phyloP scores from a whole-genome alignment of 306 rosid species.

The Prunus mongolica region DNA sequence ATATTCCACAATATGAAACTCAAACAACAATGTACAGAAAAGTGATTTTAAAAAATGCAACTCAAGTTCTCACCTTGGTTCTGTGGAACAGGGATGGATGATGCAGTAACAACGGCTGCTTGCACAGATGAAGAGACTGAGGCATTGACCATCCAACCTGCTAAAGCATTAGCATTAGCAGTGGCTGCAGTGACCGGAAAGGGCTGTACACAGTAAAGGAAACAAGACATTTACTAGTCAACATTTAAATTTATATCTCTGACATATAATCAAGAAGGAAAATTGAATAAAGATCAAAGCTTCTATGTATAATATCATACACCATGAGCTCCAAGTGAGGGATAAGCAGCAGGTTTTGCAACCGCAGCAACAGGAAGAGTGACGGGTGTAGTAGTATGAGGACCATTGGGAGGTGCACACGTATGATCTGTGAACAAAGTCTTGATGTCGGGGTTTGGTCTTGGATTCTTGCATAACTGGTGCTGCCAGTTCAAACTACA shows the following conservation, averaged over 20 bases:
- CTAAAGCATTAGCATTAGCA: constrained; percentile 78
- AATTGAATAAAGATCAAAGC: constrained; percentile 9
- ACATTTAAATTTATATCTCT: constrained; percentile 5
- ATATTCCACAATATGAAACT: not conserved
- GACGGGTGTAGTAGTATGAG: constrained; percentile 65
- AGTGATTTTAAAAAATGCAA: not conserved
- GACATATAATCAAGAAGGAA: not conserved
- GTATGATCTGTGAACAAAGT: constrained; percentile 79
- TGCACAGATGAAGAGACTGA: constrained; percentile 86
- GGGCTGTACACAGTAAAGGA: constrained; percentile 47
- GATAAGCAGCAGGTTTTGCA: constrained; percentile 74
- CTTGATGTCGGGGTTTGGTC: constrained; percentile 73
- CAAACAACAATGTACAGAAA: not conserved
- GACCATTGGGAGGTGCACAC: constrained; percentile 67
- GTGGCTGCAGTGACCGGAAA: constrained; percentile 62
- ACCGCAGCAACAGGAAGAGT: constrained; percentile 72
- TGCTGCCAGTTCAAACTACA: constrained; percentile 97
- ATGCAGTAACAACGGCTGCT: constrained; percentile 88
- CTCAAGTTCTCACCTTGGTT: constrained; percentile 64
- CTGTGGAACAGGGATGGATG: constrained; percentile 73
- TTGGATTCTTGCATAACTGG: constrained; percentile 79
- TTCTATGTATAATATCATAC: constrained; percentile 54
- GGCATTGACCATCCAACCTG: constrained; percentile 94
- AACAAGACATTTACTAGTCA: constrained; percentile 19
- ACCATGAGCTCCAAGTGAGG: constrained; percentile 68